Base-by-base conservation (phyloP, 179 eudicot species). In the Silene coronaria region DNA sequence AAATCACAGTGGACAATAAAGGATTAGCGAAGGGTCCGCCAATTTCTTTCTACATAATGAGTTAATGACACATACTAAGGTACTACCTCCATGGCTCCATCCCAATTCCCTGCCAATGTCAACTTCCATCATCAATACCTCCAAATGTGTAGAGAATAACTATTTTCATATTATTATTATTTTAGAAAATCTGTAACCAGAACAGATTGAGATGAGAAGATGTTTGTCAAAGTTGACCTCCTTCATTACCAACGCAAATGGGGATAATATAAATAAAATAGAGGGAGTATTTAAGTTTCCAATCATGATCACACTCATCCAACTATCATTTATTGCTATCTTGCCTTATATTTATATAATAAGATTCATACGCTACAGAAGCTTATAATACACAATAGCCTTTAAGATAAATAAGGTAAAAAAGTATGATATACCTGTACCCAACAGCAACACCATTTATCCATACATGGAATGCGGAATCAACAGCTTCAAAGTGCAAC, bases 391-490 rank as follows among this genome's bases (percentile, higher is more conserved):
- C 55, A 48, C 26, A 23, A 8, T 5, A 7, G 22, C 77, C 0
- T 13, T 5, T 4, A 59, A 24, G 46, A 27, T 8, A 57, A 63
- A 10, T 42, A 26, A n/a, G 32, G 14, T 17, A 38, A 3, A 28
- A 23, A 75, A 17, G 38, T 36, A 64, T 36, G 66, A 80, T 84
- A 60, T 81, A 94, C 98, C 98, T 95, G 85, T 95, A 95, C 71
- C 99, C 99, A 85, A 89, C 86, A 51, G 88, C 91, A 69, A 81
- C 72, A 48, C 97, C 99, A 77, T 95, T 95, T 55, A 95, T 80
- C 99, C 99, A 95, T 72, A 88, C 89, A 70, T 88, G 88, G 83
- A 80, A 95, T 62, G 99, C 99, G 76, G 99, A 95, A 84, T 95
- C 99, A 84, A 82, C 99, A 75, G 97, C 97, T 87, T 95, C 97